These are phyloP conservation scores for Cymbopogon citratus DNA, from an alignment of 176 grass and related monocot species.

Conservation along the genomic window DNA sequence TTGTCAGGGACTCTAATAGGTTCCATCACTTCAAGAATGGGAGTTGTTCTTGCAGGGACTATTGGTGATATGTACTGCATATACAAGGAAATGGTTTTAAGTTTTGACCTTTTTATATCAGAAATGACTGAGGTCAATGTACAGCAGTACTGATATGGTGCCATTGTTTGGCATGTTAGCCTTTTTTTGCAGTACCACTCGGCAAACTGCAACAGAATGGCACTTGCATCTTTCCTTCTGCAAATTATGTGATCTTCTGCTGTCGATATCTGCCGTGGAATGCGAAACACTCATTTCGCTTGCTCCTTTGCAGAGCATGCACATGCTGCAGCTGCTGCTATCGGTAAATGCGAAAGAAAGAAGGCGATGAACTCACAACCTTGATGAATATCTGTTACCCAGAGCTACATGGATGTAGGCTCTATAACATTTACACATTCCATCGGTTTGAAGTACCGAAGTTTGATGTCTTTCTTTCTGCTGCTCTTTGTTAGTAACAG, in stretches of 20 bases:
- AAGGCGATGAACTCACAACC: background rate
- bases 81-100: background rate
- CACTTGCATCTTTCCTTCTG: background rate
- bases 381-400: background rate
- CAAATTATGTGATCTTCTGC: background rate
- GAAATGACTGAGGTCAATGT: background rate
- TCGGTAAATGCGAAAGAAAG: background rate
- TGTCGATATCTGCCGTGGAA: background rate
- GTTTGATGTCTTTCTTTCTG: background rate
- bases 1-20: constrained; percentile 55
- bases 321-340: background rate
- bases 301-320: background rate
- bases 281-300: background rate
- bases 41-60: constrained; percentile 56
- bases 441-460: background rate
- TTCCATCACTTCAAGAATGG: constrained; percentile 67
- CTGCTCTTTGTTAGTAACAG: background rate
- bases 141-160: background rate
- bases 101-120: background rate
- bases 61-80: constrained; percentile 42
- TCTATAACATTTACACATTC: background rate
- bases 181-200: background rate
- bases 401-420: background rate
- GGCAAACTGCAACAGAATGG: background rate
- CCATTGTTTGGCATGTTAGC: background rate